These are phyloP conservation scores for Lepraria neglecta DNA, from an alignment of 495 filamentous ascomycete species.

Conservation along the genomic window DNA sequence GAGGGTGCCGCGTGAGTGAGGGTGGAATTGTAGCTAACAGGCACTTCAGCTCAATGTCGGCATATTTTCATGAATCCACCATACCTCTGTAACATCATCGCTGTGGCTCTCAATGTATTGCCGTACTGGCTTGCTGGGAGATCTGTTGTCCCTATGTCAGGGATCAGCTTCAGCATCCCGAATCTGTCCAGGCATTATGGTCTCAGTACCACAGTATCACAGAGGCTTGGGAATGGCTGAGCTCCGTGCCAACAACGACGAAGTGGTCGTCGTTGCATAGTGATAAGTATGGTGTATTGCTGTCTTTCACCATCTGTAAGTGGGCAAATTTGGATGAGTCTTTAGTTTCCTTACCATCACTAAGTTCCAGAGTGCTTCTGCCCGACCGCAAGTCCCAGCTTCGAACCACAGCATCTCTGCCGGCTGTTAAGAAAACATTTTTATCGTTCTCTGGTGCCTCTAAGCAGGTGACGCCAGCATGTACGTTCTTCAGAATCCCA, in stretches of 20 bases:
- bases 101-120: slow-evolving; percentile 83
- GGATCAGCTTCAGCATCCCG: slow-evolving; percentile 34
- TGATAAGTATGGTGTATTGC: slow-evolving; percentile 55
- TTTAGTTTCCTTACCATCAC: slow-evolving; percentile 19
- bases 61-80: not conserved
- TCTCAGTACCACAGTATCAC: slow-evolving; percentile 62
- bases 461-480: slow-evolving; percentile 42
- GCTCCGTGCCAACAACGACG: slow-evolving; percentile 74
- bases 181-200: slow-evolving; percentile 21
- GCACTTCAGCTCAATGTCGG: too few species aligned
- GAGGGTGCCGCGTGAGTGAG: slow-evolving; percentile 63
- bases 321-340: not conserved
- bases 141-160: slow-evolving; percentile 59
- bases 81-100: slow-evolving; percentile 81
- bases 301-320: slow-evolving; percentile 32
- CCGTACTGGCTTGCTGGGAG: slow-evolving; percentile 43
- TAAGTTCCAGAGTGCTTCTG: slow-evolving; percentile 19
- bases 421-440: slow-evolving; percentile 40
- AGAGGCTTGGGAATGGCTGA: slow-evolving; percentile 63
- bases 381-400: slow-evolving; percentile 39
- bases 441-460: slow-evolving; percentile 27
- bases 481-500: slow-evolving; percentile 34
- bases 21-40: slow-evolving; percentile 64
- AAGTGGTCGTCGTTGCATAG: slow-evolving; percentile 54
- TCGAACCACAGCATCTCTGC: slow-evolving; percentile 44